A percentile compares a stretch with the other conserved stretches of the same genome.
These are phyloP conservation scores for Talaromyces sp. DNA, from an alignment of 2,329 filamentous ascomycete genomes.

Conservation along the genomic window DNA sequence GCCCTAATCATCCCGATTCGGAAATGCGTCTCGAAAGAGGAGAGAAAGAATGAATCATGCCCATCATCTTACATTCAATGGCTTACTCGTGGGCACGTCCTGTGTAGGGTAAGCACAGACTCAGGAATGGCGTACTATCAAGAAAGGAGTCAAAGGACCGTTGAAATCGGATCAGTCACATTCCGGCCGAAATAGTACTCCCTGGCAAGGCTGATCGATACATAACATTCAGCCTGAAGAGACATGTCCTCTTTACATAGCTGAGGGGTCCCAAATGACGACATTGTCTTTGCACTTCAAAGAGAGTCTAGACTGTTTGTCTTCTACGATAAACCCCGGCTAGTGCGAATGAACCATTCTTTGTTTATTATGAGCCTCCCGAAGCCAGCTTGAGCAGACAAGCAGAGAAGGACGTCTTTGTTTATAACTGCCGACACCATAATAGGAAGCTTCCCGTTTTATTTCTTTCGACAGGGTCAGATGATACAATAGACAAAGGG, in stretches of 20 bases:
- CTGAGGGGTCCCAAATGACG: neutral
- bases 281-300: neutral
- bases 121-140: neutral
- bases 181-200: neutral
- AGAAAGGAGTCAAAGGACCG: neutral
- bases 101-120: neutral
- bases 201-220: neutral
- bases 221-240: neutral
- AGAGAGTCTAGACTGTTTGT: neutral
- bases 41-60: slow-evolving; percentile 1
- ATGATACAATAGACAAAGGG: neutral
- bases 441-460: neutral
- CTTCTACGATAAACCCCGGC: neutral
- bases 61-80: neutral
- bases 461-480: neutral
- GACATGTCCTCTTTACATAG: neutral
- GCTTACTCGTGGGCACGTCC: neutral
- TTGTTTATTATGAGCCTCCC: neutral
- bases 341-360: neutral
- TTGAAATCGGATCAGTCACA: slow-evolving; percentile 4
- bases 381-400: neutral
- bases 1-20: neutral
- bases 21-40: neutral
- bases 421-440: neutral
- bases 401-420: neutral